Base-by-base conservation (phyloP, 768 basidiomycete genomes). In the Crepidotus variabilis region DNA sequence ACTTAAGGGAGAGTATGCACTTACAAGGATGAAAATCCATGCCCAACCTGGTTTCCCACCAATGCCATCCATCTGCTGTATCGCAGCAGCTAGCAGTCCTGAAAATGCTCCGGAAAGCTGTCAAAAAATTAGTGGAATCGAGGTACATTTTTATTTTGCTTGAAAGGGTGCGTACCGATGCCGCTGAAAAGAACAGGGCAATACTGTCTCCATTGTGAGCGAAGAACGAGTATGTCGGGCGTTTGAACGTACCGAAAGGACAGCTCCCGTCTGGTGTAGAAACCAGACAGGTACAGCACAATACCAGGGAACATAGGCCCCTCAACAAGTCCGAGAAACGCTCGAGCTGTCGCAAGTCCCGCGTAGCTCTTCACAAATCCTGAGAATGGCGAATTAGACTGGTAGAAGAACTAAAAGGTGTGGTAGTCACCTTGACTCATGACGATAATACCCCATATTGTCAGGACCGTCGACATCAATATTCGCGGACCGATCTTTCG, bases 71-170 rank as follows among this genome's bases (percentile, higher is more conserved):
- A 89, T 82, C 13, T 82, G 67, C n/a, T 75, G 63, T 50, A 89
- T 85, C 1, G 75, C 84, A 32, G 82, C 72, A 0, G 86, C 85
- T 1, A 89, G 74, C 6, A 88, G 68, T 45, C 87, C 87, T 5
- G 84, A 85, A 61, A 86, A 85, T 0, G 82, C 79, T 1, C 83
- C 82, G 0, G 85, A 78, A 3, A 83, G 70, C 72, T 73, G 47
- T 46, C 24, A 32, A 45, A 32, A 51, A 36, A 3, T 23, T 16
- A 22, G 43, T 49, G 39, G 11, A n/a, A 43, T 36, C 22, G 23
- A 16, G 45, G n/a, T 2, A 14, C 22, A 14, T 10, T 32, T 51
- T 28, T 8, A 28, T n/a, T n/a, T n/a, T n/a, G 28, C 28, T 28
- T 11, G 11, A 57, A 43, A 3, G 3, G 3, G n/a, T 10, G 46